These are phyloP conservation scores for Scheffersomyces illinoinensis DNA, from an alignment of 1,139 yeast species.

Conservation along the genomic window DNA sequence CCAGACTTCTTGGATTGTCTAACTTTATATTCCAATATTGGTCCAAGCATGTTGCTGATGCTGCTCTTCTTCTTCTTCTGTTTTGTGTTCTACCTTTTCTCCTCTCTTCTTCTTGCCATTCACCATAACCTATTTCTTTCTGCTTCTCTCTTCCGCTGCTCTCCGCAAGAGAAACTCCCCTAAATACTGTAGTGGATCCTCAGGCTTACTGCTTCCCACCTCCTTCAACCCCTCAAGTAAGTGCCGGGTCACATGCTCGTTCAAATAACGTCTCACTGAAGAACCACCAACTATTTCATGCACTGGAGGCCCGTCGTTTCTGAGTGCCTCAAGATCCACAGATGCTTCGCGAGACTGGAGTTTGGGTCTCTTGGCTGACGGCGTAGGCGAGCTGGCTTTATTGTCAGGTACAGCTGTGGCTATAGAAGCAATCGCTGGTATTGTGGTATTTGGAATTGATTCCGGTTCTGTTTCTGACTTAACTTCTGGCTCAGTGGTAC, in stretches of 20 bases:
- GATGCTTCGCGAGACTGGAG: constrained; percentile 5
- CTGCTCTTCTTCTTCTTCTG: not conserved
- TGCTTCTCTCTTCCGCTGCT: constrained; percentile 28
- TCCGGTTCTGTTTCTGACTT: not conserved
- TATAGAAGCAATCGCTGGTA: not conserved
- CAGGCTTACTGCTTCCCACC: constrained; percentile 59
- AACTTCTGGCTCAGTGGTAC: not conserved
- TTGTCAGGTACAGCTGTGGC: not conserved
- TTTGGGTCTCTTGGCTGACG: constrained; percentile 2
- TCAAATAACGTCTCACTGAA: constrained; percentile 74
- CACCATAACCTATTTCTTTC: too few relatives aligned
- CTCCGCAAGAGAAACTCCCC: constrained; percentile 67
- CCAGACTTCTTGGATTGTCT: not conserved
- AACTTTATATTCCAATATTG: not conserved
- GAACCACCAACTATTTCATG: constrained; percentile 79
- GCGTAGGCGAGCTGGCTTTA: not conserved
- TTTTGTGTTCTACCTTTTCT: not conserved
- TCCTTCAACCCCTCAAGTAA: constrained; percentile 69
- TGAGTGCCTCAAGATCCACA: constrained; percentile 4
- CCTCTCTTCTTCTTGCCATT: not conserved
- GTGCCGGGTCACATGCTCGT: constrained; percentile 66
- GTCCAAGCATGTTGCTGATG: not conserved
- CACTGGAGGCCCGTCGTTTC: constrained; percentile 22
- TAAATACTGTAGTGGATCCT: constrained; percentile 65
- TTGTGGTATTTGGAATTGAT: not conserved